Conservation (phyloP, 2,329 filamentous ascomycete species). For the Fusarium napiforme region DNA sequence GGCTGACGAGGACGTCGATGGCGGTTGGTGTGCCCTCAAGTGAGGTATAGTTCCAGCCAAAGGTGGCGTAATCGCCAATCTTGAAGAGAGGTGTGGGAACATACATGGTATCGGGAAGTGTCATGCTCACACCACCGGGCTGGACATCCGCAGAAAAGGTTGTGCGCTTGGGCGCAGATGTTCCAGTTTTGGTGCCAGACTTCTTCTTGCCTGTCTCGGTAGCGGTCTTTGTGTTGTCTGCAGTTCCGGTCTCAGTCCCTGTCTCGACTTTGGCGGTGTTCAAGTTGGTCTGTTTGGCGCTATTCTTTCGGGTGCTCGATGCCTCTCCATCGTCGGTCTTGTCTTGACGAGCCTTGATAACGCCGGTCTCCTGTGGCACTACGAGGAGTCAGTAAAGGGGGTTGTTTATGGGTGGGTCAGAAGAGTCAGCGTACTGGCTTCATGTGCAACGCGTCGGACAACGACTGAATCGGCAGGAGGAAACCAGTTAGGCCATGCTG, state of each 20-base stretch:
- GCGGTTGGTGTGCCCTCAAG: slow-evolving; percentile 68
- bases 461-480: slow-evolving; percentile 64
- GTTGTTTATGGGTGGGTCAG: neutral
- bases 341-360: slow-evolving; percentile 23
- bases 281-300: slow-evolving; percentile 49
- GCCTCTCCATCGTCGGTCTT: slow-evolving; percentile 11
- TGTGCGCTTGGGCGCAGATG: slow-evolving; percentile 48
- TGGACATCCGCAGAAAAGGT: slow-evolving; percentile 59
- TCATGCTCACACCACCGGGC: slow-evolving; percentile 63
- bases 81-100: slow-evolving; percentile 65
- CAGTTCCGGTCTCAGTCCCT: slow-evolving; percentile 22
- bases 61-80: slow-evolving; percentile 69
- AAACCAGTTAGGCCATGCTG: slow-evolving; percentile 67
- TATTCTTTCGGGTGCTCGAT: slow-evolving; percentile 36
- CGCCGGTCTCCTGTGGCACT: slow-evolving; percentile 33
- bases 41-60: slow-evolving; percentile 74
- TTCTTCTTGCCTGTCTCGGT: slow-evolving; percentile 40
- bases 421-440: slow-evolving; percentile 19
- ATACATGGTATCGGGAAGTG: slow-evolving; percentile 59
- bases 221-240: slow-evolving; percentile 24
- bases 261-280: slow-evolving; percentile 52
- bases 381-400: slow-evolving; percentile 8
- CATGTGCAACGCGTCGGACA: slow-evolving; percentile 39
- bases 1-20: slow-evolving; percentile 68
- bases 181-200: slow-evolving; percentile 40